phyloP scores from a whole-genome alignment of 2,329 filamentous ascomycete species.

The Metarhizium album region DNA sequence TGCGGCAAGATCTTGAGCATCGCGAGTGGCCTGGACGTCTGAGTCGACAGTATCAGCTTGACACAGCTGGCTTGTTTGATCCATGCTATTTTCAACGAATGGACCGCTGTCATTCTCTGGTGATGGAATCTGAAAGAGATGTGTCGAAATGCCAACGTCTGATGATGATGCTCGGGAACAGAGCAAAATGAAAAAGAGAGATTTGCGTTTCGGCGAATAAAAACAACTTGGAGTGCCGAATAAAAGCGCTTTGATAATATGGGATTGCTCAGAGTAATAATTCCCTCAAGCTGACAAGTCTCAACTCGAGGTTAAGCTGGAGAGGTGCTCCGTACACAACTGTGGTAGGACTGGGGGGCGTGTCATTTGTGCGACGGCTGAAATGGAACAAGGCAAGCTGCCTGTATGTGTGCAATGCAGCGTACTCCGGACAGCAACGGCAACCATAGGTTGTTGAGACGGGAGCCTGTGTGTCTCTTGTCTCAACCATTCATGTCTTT shows the following conservation, averaged over 20 bases:
- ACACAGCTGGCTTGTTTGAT: constrained; percentile 6
- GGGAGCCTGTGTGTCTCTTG: too few species aligned
- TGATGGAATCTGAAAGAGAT: background rate
- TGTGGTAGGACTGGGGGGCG: background rate
- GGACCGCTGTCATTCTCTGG: constrained; percentile 7
- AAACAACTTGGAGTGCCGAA: background rate
- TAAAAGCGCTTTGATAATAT: background rate
- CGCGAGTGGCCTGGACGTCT: constrained; percentile 13
- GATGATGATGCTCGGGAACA: background rate
- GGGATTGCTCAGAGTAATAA: background rate
- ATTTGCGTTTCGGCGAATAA: background rate
- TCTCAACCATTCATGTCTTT: too few species aligned
- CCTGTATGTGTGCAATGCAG: too few species aligned
- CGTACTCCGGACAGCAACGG: too few species aligned
- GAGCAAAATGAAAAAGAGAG: background rate
- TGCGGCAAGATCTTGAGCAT: constrained; percentile 29
- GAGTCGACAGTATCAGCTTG: background rate
- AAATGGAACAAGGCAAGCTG: background rate
- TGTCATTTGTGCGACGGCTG: background rate
- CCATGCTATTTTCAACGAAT: constrained; percentile 6
- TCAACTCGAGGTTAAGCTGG: background rate
- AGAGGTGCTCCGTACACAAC: background rate
- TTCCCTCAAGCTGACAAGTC: background rate
- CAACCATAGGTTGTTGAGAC: too few species aligned
- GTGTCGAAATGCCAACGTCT: background rate